Evolutionary conservation across 768 basidiomycete species (phyloP).

Genomic region (Amanita pseudoporphyria): DNA sequence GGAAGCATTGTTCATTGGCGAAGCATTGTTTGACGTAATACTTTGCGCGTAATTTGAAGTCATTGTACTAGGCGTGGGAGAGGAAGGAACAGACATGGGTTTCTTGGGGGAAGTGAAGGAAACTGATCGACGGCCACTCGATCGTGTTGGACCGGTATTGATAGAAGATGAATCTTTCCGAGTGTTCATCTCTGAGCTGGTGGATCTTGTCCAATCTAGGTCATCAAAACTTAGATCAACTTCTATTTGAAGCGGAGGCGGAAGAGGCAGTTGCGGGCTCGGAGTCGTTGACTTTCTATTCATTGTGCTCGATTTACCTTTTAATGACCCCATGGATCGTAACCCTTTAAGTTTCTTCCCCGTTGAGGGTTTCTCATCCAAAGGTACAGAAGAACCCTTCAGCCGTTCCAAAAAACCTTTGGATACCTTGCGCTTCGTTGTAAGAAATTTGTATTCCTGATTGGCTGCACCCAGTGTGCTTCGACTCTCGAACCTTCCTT

Average conservation of each 20-base stretch:
- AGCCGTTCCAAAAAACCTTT: slow-evolving; percentile 58
- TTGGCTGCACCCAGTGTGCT: slow-evolving; percentile 55
- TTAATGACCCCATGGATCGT: slow-evolving; percentile 75
- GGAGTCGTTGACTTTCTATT: slow-evolving; percentile 29
- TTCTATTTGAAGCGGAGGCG: slow-evolving; percentile 44
- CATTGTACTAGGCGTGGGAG: slow-evolving; percentile 38
- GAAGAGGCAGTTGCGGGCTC: slow-evolving; percentile 47
- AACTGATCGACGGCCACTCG: slow-evolving; percentile 57
- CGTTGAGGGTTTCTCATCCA: slow-evolving; percentile 27
- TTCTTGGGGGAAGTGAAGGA: slow-evolving; percentile 52
- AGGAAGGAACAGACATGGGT: slow-evolving; percentile 35
- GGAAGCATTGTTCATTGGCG: slow-evolving; percentile 46
- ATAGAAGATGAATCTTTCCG: slow-evolving; percentile 11
- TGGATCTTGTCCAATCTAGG: slow-evolving; percentile 37
- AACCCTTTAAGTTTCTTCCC: slow-evolving; percentile 60
- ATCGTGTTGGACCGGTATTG: slow-evolving; percentile 28
- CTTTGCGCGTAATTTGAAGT: slow-evolving; percentile 25
- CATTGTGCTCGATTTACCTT: slow-evolving; percentile 35
- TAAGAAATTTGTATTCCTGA: slow-evolving; percentile 21
- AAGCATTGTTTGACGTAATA: slow-evolving; percentile 26
- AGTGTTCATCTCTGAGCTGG: slow-evolving; percentile 13
- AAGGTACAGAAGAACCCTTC: slow-evolving; percentile 36
- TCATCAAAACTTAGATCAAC: slow-evolving; percentile 47
- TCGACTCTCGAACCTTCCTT: slow-evolving; percentile 75
- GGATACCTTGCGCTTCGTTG: slow-evolving; percentile 49